Conservation (phyloP, 345 rosid species). For the Camelina hispida region DNA sequence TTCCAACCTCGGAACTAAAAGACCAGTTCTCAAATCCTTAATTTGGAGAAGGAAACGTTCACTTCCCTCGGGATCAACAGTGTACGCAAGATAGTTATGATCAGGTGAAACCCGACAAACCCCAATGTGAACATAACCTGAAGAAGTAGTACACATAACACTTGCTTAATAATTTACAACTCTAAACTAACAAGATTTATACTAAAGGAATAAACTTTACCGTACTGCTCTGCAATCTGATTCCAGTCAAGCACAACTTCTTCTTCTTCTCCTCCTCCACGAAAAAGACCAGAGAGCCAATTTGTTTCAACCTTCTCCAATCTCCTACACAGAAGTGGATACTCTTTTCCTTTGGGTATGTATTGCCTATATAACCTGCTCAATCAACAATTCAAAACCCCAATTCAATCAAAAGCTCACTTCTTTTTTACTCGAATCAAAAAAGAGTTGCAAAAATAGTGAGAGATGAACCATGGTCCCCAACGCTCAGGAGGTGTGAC, state of each 20-base stretch:
- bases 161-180: background rate
- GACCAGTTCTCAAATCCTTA: constrained; percentile 69
- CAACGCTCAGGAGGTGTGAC: constrained; percentile 80
- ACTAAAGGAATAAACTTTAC: constrained; percentile 44
- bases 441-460: background rate
- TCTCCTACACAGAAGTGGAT: constrained; percentile 79
- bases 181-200: background rate
- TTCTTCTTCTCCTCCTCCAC: constrained; percentile 49
- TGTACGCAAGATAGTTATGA: constrained; percentile 83
- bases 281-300: constrained; percentile 50
- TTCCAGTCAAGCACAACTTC: constrained; percentile 94
- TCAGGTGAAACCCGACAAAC: constrained; percentile 88
- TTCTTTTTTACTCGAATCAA: constrained; percentile 2
- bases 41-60: constrained; percentile 79
- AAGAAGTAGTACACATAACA: constrained; percentile 13
- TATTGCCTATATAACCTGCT: constrained; percentile 73
- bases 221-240: constrained; percentile 72
- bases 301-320: constrained; percentile 42
- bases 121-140: constrained; percentile 90
- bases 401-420: background rate
- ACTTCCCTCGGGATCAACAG: constrained; percentile 69
- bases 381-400: constrained; percentile 10
- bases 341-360: constrained; percentile 83
- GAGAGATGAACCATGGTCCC: constrained; percentile 76
- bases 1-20: constrained; percentile 54